A percentile compares a stretch with the other conserved stretches of the same genome.
phyloP scores from a whole-genome alignment of 805 yeast genomes.

The Pichia nanzhaoensis region DNA sequence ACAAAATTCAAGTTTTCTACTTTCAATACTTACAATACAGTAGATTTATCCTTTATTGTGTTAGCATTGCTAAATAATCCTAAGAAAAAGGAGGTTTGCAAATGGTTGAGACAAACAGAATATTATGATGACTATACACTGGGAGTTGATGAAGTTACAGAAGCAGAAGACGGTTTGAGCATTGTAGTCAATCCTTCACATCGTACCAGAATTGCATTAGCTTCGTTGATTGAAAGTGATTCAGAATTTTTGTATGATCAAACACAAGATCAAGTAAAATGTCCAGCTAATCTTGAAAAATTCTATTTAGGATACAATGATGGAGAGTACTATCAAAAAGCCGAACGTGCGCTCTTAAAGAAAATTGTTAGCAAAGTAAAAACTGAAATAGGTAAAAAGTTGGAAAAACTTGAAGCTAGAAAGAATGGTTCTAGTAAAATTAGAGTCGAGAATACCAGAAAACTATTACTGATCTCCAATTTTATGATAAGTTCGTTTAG shows the following conservation, averaged over 20 bases:
- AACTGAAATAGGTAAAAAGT: background rate
- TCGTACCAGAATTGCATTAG: conserved; percentile 70
- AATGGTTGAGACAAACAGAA: conserved; percentile 37
- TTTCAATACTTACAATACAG: conserved; percentile 3
- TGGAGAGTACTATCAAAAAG: conserved; percentile 34
- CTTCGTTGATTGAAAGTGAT: conserved; percentile 39
- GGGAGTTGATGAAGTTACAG: conserved; percentile 22
- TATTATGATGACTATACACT: conserved; percentile 76
- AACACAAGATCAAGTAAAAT: conserved; percentile 4
- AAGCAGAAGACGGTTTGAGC: background rate
- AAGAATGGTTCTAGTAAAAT: background rate
- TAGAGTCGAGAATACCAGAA: background rate
- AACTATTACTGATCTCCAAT: background rate
- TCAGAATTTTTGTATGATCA: conserved; percentile 1
- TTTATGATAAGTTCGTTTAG: no score
- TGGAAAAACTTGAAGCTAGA: conserved; percentile 1
- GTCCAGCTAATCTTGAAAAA: conserved; percentile 32
- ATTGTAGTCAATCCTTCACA: conserved; percentile 45
- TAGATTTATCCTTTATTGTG: conserved; percentile 13
- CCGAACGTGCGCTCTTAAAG: conserved; percentile 27
- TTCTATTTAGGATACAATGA: conserved; percentile 43
- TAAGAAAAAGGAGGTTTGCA: conserved; percentile 2
- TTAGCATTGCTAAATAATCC: conserved; percentile 2
- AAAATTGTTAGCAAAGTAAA: conserved; percentile 30
- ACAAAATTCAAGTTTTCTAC: conserved; percentile 43